Evolutionary conservation across 495 filamentous ascomycete genomes (phyloP), one percentile per base, ranked within the genome.

Genomic region (Aspergillus saccharolyticus): DNA sequence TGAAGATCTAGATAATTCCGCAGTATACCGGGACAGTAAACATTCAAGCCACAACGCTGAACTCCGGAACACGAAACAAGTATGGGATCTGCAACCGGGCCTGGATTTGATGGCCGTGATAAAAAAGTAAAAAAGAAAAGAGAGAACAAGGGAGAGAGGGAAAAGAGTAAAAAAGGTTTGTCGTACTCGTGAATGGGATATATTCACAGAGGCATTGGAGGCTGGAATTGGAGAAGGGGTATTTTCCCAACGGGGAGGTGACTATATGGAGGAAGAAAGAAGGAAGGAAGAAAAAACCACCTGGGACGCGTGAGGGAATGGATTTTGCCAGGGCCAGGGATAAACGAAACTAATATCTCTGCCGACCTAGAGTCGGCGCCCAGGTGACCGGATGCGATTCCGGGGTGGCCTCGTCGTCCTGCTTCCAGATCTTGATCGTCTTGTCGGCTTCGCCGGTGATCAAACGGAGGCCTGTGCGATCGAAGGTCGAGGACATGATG

Each of bases 391-490:
- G 94, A 74, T 97, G 90, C 22, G 86, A 88, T 69, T 97, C 90
- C 30, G 88, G 85, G 1, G 95, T 97, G 19, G 94, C 94, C 20
- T 87, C 80, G 16, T 92, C 88, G 70, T 97, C 94, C 53, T 82
- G 85, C 64, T 89, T 94, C 94, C 94, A 99, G 55, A 99, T 79
- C 82, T 99, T 97, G 71, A 99, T 75, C 0, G 91, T 96, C 80
- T 99, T 99, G 70, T 99, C 95, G 15, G 90, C 89, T 73, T 97
- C 95, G 30, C 95, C 95, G 16, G 87, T 90, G 58, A 99, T 93
- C 62, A 99, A 76, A 63, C 95, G 80, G 60, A 96, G 66, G 1
- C 95, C 95, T 3, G 91, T 96, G 57, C 78, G 78, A 63, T 99
- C 95, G 64, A 95, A 99, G 0, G 84, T 95, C 7, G 88, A 89